phyloP scores from a whole-genome alignment of 2,329 filamentous ascomycete species.

The Ophiocordyceps camponoti-floridani region DNA sequence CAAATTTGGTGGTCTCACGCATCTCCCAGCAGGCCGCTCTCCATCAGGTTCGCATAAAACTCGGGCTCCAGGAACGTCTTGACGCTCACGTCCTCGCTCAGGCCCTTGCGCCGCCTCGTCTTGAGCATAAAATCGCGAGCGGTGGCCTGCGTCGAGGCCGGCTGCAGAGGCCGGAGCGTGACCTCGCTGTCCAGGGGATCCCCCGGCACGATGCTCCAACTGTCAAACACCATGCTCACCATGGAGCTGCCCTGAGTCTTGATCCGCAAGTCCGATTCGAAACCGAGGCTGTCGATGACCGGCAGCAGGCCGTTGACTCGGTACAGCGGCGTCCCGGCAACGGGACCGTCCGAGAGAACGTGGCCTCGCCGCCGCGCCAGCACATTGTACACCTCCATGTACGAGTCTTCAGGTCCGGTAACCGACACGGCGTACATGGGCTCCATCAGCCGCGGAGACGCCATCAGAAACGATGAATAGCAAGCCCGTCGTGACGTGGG shows the following conservation, averaged over 20 bases:
- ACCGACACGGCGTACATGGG: slow-evolving; percentile 86
- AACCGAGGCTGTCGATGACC: slow-evolving; percentile 93
- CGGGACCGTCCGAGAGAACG: slow-evolving; percentile 82
- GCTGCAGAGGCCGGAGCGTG: slow-evolving; percentile 67
- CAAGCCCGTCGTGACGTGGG: slow-evolving; percentile 83
- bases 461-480: slow-evolving; percentile 95
- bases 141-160: slow-evolving; percentile 72
- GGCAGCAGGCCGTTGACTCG: slow-evolving; percentile 80
- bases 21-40: slow-evolving; percentile 68
- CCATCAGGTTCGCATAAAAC: slow-evolving; percentile 72
- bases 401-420: slow-evolving; percentile 78
- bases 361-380: slow-evolving; percentile 78
- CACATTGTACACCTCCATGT: slow-evolving; percentile 80
- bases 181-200: slow-evolving; percentile 85
- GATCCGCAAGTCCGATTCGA: slow-evolving; percentile 92
- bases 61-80: slow-evolving; percentile 94
- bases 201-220: slow-evolving; percentile 89
- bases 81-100: slow-evolving; percentile 89
- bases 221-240: slow-evolving; percentile 82
- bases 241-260: slow-evolving; percentile 88
- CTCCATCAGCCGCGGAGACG: slow-evolving; percentile 90
- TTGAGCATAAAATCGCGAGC: slow-evolving; percentile 94
- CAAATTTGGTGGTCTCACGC: slow-evolving; percentile 5
- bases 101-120: slow-evolving; percentile 78
- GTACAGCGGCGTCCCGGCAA: slow-evolving; percentile 88